Conservation (phyloP, 2,329 filamentous ascomycete species). For the Fusarium keratoplasticum region DNA sequence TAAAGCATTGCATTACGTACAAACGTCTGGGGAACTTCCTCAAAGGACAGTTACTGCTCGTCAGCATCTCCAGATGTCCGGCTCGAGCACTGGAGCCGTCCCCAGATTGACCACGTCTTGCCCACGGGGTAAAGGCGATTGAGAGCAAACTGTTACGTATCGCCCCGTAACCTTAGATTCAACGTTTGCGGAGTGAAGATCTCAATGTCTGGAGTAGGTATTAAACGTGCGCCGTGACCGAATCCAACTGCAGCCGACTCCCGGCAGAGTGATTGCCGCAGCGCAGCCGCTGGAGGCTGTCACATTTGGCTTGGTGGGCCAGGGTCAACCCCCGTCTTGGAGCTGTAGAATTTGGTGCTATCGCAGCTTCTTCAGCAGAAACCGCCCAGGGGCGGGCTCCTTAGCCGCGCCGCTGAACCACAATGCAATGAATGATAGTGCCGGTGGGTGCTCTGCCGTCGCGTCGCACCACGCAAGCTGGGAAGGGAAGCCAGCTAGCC, state of each 20-base stretch:
- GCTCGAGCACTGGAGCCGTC: slow-evolving; percentile 38
- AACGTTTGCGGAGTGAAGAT: slow-evolving; percentile 33
- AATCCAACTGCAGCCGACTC: slow-evolving; percentile 8
- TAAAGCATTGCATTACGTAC: slow-evolving; percentile 41
- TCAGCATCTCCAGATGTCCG: slow-evolving; percentile 14
- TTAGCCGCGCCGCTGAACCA: slow-evolving; percentile 3
- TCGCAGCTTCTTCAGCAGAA: slow-evolving; percentile 8
- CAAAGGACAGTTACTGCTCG: slow-evolving; percentile 13
- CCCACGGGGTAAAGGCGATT: slow-evolving; percentile 40
- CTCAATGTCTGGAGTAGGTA: slow-evolving; percentile 7
- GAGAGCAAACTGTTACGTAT: slow-evolving; percentile 43
- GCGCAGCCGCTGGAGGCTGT: slow-evolving; percentile 27
- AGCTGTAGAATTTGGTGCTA: slow-evolving; percentile 15
- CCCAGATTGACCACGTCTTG: slow-evolving; percentile 38
- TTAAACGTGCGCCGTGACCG: slow-evolving; percentile 4
- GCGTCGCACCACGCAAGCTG: slow-evolving; percentile 32
- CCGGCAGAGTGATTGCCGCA: slow-evolving; percentile 31
- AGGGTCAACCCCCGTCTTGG: slow-evolving; percentile 11
- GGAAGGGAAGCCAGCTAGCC: background rate
- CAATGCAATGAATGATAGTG: slow-evolving; percentile 18
- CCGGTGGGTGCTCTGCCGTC: slow-evolving; percentile 25
- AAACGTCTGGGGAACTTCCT: slow-evolving; percentile 33
- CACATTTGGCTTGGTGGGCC: slow-evolving; percentile 25
- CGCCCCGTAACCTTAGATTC: slow-evolving; percentile 34
- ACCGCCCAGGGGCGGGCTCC: slow-evolving; percentile 5